Evolutionary conservation across 1,139 yeast genomes (phyloP).

Genomic region (Kluyveromyces sp.): DNA sequence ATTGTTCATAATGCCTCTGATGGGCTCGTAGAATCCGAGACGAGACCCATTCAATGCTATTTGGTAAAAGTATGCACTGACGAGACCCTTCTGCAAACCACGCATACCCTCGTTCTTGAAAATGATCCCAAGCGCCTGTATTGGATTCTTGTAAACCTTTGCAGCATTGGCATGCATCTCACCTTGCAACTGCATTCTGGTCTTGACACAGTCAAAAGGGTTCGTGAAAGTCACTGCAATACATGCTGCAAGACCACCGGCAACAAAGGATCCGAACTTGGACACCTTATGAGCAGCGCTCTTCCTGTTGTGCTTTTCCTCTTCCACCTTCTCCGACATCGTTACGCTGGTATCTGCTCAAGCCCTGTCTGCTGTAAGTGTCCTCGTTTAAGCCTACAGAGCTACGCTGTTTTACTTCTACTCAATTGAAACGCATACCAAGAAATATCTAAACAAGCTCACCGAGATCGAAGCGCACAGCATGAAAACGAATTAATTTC

Average conservation of each 20-base stretch:
- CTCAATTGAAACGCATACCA: no score
- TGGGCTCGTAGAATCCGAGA: constrained; percentile 88
- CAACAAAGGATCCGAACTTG: constrained; percentile 71
- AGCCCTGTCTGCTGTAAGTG: background rate
- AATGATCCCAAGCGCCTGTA: constrained; percentile 77
- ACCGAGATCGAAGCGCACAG: no score
- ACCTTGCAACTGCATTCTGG: constrained; percentile 95
- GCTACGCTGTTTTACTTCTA: no score
- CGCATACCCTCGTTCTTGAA: constrained; percentile 74
- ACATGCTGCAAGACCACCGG: constrained; percentile 95
- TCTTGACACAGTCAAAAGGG: constrained; percentile 90
- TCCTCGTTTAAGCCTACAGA: no score
- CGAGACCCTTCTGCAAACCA: constrained; percentile 83
- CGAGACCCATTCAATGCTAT: constrained; percentile 89
- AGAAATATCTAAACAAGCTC: no score
- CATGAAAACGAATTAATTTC: no score
- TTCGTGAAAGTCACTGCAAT: constrained; percentile 96
- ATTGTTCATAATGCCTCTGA: constrained; percentile 53
- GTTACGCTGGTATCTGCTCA: background rate
- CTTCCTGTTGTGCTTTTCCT: constrained; percentile 21
- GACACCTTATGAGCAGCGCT: constrained; percentile 50
- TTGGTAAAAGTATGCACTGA: constrained; percentile 81
- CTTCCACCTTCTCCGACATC: background rate
- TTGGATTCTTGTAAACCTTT: constrained; percentile 66
- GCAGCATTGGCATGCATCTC: constrained; percentile 59